Base-by-base conservation (phyloP, 2,329 filamentous ascomycete species). In the Grosmannia huntii region DNA sequence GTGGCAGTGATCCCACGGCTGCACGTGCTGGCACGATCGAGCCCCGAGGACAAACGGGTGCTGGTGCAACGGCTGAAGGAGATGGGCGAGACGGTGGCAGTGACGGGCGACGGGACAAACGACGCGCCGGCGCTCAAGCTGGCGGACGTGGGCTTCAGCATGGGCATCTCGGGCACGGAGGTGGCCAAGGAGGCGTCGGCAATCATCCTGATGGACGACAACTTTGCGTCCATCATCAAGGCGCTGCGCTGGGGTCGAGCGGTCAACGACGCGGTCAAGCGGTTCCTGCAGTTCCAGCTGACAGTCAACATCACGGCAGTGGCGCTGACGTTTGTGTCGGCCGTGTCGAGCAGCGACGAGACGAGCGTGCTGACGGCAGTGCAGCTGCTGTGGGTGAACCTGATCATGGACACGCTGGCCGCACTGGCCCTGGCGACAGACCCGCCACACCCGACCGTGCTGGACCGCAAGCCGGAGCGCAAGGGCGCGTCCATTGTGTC, bases 361-460 rank as follows among this genome's bases (percentile, higher is more conserved):
- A 70, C 76, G 54, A 89, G 89, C 53, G 90, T 96, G 28, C 75
- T 96, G 58, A 94, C 83, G 2, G 90, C 90, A 12, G 90, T 96
- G 28, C 91, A 96, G 72, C 81, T 96, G 65, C 83, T 96, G 33
- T 96, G 91, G 91, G 90, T 96, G 66, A 96, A 96, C 67, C 76
- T 96, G 65, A 96, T 96, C 73, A 96, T 96, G 91, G 91, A 96
- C 66, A 96, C 91, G 0, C 89, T 96, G 60, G 91, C 90, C 27
- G 90, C 90, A 19, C 78, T 96, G 48, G 90, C 90, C 10, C 80
- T 96, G 57, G 90, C 90, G 1, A 96, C 90, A 1, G 90, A 96
- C 68, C 89, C 90, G n/a, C 90, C 90, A 0, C 87, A 87, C 14
- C 85, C 87, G 56, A 87, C 83, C 64, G 85, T 96, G 28, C 75